These are phyloP conservation scores for Spathaspora girioi DNA, from an alignment of 805 yeast genomes.

Conservation along the genomic window DNA sequence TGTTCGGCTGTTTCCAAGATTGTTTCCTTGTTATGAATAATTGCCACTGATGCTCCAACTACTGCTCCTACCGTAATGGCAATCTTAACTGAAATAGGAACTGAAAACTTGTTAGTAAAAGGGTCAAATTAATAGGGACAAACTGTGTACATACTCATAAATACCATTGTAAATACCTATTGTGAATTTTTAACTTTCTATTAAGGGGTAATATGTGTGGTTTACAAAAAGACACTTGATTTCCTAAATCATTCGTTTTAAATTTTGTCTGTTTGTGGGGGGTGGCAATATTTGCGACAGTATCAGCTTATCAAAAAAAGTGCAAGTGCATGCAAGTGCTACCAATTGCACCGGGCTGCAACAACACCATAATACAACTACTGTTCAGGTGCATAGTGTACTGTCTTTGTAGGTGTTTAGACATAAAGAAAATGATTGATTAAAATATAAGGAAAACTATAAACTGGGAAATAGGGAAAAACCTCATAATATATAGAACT, in stretches of 20 bases:
- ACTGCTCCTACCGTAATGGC: constrained; percentile 32
- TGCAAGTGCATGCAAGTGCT: not conserved
- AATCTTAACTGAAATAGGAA: constrained; percentile 29
- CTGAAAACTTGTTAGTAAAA: constrained; percentile 15
- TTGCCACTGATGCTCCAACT: constrained; percentile 31
- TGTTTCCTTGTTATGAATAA: constrained; percentile 24
- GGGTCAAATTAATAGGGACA: not conserved
- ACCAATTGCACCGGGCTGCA: not conserved
- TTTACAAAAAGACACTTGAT: not conserved
- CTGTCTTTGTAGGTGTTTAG: too few species aligned
- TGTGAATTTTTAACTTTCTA: constrained; percentile 10
- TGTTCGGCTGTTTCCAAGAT: constrained; percentile 26
- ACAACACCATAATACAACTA: too few species aligned
- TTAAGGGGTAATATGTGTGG: constrained; percentile 9
- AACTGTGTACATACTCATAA: not conserved
- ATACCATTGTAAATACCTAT: not conserved
- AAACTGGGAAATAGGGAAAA: too few species aligned
- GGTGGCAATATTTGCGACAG: not conserved
- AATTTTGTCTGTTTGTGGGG: not conserved
- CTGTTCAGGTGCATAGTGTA: too few species aligned
- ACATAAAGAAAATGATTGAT: too few species aligned
- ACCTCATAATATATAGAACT: too few species aligned
- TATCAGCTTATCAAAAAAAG: too few species aligned
- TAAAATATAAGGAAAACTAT: too few species aligned
- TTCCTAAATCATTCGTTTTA: not conserved